Evolutionary conservation across 2,329 filamentous ascomycete species (phyloP), one percentile per base, ranked within the genome.

Genomic region (Mycosphaerella arachidis): DNA sequence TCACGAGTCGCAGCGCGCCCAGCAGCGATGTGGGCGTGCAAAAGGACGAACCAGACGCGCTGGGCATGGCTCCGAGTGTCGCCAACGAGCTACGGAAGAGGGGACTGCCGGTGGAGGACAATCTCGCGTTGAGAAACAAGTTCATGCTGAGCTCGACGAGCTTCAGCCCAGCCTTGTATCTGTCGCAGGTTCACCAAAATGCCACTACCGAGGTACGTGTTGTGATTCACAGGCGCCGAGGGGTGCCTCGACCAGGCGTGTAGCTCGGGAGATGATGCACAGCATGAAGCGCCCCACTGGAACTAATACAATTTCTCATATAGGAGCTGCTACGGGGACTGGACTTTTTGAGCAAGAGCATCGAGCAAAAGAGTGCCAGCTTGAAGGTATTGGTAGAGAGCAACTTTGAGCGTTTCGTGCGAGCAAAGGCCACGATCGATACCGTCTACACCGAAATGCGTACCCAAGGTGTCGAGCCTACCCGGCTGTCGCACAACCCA

Each of bases 401-500:
- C 65, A 99, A 99, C 74, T 99, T 99, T 72, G 95, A 99, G 76
- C 89, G 93, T 66, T 99, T 99, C 78, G 94, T 99, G 58, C 89
- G 91, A 64, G 94, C 94, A 48, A 99, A 99, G 75, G 91, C 93
- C 18, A 97, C 93, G 7, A 97, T 99, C 70, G 94, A 99, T 77
- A 96, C 96, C 76, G 94, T 99, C 55, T 99, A 99, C 77, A 95
- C 88, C 63, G 94, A 99, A 75, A 99, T 99, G 94, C 80, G 83
- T 30, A 82, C 83, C 35, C 83, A 96, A 85, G 81, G 92, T 80
- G 75, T 77, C 46, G 76, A 82, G 58, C 56, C 60, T 16, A 54
- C 60, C 1, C 55, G 61, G n/a, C 20, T 63, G 1, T 63, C 63
- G 58, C 61, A 65, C 52, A 57, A 63, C 37, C 61, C 63, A 6